A percentile compares a stretch with the other conserved stretches of the same genome.
These are phyloP conservation scores for Pythium myriotylum DNA, from an alignment of 352 stramenopile species.

Conservation along the genomic window DNA sequence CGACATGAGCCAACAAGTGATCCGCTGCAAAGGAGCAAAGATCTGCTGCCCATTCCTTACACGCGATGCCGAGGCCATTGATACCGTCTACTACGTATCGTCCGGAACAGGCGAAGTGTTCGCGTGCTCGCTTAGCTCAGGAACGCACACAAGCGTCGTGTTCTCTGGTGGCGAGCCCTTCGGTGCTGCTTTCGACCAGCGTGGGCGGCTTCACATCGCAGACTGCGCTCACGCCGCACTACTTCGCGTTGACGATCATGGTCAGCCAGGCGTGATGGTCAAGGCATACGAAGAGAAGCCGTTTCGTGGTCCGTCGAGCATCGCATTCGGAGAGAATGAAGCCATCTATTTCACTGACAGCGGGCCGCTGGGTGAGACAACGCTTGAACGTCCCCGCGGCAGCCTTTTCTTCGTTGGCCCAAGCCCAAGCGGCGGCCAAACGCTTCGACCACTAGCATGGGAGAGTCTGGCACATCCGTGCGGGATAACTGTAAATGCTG, in stretches of 20 bases:
- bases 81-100: constrained; percentile 75
- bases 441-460: constrained; percentile 68
- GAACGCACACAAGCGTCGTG: constrained; percentile 49
- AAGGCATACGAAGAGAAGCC: constrained; percentile 82
- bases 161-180: constrained; percentile 74
- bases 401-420: constrained; percentile 78
- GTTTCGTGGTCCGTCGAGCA: constrained; percentile 70
- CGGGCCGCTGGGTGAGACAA: constrained; percentile 83
- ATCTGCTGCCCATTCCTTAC: constrained; percentile 75
- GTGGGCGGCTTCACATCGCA: constrained; percentile 62
- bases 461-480: constrained; percentile 85
- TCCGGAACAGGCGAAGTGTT: constrained; percentile 72
- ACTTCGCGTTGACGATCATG: constrained; percentile 59
- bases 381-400: constrained; percentile 71
- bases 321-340: constrained; percentile 59
- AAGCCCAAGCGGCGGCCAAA: constrained; percentile 69
- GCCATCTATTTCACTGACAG: constrained; percentile 88
- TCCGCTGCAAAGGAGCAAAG: constrained; percentile 66
- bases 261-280: constrained; percentile 74
- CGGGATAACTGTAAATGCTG: constrained; percentile 45
- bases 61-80: constrained; percentile 18
- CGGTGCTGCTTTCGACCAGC: constrained; percentile 65
- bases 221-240: constrained; percentile 78
- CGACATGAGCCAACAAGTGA: constrained; percentile 24
- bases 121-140: constrained; percentile 26